These are phyloP conservation scores for Sphagnum magellanicum DNA, from an alignment of 228 moss, liverwort and hornwort genomes.

Conservation along the genomic window DNA sequence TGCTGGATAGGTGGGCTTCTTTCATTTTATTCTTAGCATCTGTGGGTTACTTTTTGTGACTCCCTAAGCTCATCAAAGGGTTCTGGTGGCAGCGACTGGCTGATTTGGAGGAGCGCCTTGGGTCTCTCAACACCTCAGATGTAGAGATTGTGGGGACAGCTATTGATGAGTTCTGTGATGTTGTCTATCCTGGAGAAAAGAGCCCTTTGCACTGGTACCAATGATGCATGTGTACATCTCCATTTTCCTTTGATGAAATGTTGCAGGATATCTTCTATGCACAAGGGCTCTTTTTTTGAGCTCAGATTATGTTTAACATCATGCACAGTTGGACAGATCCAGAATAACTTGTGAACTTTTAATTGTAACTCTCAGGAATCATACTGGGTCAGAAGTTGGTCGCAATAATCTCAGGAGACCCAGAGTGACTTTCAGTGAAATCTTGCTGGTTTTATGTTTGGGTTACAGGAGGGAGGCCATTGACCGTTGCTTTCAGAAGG, in stretches of 20 bases:
- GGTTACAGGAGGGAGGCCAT: constrained; percentile 58
- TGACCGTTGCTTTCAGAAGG: constrained; percentile 78
- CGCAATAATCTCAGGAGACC: no score
- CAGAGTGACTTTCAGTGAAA: no score
- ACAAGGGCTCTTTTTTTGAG: no score
- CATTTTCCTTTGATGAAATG: no score
- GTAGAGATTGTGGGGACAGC: constrained; percentile 74
- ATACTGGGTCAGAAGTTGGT: no score
- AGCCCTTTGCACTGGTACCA: constrained; percentile 76
- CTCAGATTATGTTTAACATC: no score
- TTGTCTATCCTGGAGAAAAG: constrained; percentile 79
- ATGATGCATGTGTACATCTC: background rate
- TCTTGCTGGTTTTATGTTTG: background rate
- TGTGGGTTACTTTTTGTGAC: background rate
- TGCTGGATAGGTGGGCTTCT: background rate
- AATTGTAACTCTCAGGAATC: no score
- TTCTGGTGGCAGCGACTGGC: constrained; percentile 49
- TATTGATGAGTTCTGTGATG: constrained; percentile 94
- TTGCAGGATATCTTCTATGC: no score
- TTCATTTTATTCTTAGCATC: background rate
- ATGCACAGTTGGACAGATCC: no score
- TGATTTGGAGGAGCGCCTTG: constrained; percentile 84
- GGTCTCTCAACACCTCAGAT: constrained; percentile 74
- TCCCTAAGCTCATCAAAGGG: background rate
- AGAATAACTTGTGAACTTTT: no score